Percentiles rank a stretch among this genome's conserved stretches.
Evolutionary conservation across 768 basidiomycete species (phyloP).

Genomic region (Pleurotus cornucopiae): DNA sequence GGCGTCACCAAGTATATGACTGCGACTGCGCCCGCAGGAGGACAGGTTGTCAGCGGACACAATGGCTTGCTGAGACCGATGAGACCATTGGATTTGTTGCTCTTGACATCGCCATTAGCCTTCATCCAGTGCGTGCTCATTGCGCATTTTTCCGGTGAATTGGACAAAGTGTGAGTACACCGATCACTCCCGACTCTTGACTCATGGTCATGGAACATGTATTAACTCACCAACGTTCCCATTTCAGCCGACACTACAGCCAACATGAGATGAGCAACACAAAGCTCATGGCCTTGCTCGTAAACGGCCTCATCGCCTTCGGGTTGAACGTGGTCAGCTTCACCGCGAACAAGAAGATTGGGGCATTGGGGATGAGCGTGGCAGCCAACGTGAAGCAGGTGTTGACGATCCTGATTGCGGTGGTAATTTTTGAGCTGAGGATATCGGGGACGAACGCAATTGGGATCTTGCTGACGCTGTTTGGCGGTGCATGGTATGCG

Average conservation of each 20-base stretch:
- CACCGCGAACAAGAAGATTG: conserved; percentile 90
- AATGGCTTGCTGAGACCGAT: conserved; percentile 51
- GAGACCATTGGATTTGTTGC: conserved; percentile 83
- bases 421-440: conserved; percentile 76
- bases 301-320: conserved; percentile 89
- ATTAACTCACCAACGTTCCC: conserved; percentile 6
- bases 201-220: no score
- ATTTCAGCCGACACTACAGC: conserved; percentile 23
- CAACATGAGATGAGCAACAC: conserved; percentile 30
- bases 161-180: conserved; percentile 43
- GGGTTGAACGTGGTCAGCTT: conserved; percentile 92
- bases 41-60: conserved; percentile 14
- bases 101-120: conserved; percentile 68
- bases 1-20: not conserved
- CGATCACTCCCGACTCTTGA: no score
- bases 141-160: conserved; percentile 78
- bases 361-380: conserved; percentile 87
- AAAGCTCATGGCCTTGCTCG: conserved; percentile 49
- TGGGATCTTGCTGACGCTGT: conserved; percentile 80
- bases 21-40: not conserved
- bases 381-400: conserved; percentile 95
- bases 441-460: conserved; percentile 77
- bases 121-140: conserved; percentile 82
- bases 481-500: conserved; percentile 84
- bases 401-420: conserved; percentile 80